Conservation (phyloP, 352 stramenopile species). For the Phytophthora pisi region DNA sequence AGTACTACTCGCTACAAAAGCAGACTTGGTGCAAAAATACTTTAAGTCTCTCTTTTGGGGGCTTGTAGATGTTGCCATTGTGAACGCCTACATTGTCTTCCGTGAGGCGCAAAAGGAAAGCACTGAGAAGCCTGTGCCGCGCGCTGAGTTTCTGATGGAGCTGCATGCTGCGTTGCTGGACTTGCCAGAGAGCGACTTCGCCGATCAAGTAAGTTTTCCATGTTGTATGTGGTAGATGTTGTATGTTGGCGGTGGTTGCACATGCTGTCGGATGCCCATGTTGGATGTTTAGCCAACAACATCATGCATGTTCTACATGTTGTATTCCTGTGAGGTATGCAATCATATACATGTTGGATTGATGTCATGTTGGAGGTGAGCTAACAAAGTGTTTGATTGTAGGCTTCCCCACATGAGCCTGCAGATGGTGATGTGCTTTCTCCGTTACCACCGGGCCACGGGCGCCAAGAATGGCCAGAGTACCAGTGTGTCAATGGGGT, state of each 20-base stretch:
- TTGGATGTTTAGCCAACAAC: no score
- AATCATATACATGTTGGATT: no score
- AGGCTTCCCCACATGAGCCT: no score
- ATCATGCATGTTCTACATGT: no score
- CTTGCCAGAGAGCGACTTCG: not conserved
- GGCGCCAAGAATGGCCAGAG: slow-evolving; percentile 2
- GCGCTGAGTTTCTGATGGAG: slow-evolving; percentile 13
- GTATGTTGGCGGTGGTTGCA: not conserved
- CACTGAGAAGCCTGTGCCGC: not conserved
- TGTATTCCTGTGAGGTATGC: no score
- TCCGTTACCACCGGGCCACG: not conserved
- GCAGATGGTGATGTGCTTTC: not conserved
- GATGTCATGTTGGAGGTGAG: no score
- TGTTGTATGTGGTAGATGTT: slow-evolving; percentile 1
- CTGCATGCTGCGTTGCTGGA: slow-evolving; percentile 21
- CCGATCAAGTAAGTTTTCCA: not conserved
- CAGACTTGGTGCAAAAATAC: slow-evolving; percentile 19
- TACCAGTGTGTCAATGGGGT: slow-evolving; percentile 17
- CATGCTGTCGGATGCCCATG: not conserved
- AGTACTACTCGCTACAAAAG: not conserved
- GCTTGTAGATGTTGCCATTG: slow-evolving; percentile 26
- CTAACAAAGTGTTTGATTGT: no score
- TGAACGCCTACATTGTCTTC: slow-evolving; percentile 28
- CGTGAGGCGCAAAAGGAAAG: slow-evolving; percentile 5
- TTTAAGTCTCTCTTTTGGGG: slow-evolving; percentile 31